Evolutionary conservation across 805 yeast genomes (phyloP).

Genomic region (Candida silvicultrix): DNA sequence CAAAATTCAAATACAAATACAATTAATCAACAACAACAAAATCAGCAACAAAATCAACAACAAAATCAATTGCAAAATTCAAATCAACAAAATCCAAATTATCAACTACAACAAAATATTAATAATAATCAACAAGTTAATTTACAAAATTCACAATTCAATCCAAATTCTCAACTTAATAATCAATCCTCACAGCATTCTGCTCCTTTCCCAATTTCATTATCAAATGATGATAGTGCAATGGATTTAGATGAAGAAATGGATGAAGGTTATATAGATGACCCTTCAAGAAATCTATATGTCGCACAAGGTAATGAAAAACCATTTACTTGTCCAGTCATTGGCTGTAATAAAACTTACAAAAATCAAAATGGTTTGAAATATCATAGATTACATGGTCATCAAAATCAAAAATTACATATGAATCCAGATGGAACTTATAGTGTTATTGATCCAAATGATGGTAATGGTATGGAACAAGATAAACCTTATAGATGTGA

Average conservation of each 20-base stretch:
- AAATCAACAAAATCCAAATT: neutral
- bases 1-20: conserved; percentile 1
- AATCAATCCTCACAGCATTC: conserved; percentile 17
- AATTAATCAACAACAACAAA: conserved; percentile 7
- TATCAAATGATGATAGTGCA: conserved; percentile 20
- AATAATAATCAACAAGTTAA: neutral
- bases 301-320: conserved; percentile 91
- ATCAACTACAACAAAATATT: neutral
- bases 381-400: conserved; percentile 94
- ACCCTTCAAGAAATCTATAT: conserved; percentile 91
- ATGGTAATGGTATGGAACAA: conserved; percentile 91
- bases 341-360: conserved; percentile 96
- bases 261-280: conserved; percentile 81
- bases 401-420: conserved; percentile 88
- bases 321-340: conserved; percentile 96
- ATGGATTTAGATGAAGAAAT: conserved; percentile 45
- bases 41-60: conserved; percentile 9
- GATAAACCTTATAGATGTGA: conserved; percentile 98
- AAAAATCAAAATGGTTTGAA: conserved; percentile 97
- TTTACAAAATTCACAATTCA: conserved; percentile 1
- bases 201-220: conserved; percentile 28
- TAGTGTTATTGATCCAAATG: conserved; percentile 90
- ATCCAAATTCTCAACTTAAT: conserved; percentile 1
- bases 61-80: conserved; percentile 3
- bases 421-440: conserved; percentile 91